These are phyloP conservation scores for Solanum hybrid DNA, from an alignment of 305 asterid genomes.

Conservation along the genomic window DNA sequence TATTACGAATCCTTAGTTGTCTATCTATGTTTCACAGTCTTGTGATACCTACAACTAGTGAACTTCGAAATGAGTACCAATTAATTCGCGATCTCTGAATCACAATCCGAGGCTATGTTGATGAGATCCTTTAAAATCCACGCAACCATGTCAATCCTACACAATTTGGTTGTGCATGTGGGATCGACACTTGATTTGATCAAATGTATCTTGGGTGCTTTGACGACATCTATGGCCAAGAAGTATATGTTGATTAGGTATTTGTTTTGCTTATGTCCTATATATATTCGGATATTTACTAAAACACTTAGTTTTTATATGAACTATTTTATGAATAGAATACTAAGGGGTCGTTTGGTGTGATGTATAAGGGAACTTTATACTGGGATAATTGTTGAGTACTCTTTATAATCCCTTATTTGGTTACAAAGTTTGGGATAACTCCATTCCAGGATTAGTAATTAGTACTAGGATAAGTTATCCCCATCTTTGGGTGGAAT, in stretches of 20 bases:
- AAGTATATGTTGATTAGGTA: neutral
- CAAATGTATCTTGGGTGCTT: neutral
- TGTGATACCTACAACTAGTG: neutral
- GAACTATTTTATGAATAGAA: neutral
- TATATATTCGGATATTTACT: neutral
- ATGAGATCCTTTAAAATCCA: neutral
- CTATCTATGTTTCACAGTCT: neutral
- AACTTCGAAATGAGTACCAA: neutral
- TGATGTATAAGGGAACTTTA: neutral
- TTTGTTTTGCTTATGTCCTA: neutral
- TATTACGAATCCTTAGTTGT: neutral
- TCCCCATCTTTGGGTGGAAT: neutral
- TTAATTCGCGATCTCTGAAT: neutral
- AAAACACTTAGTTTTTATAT: neutral
- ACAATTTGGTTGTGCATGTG: neutral
- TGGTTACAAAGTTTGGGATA: neutral
- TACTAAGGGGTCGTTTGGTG: neutral
- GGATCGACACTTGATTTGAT: neutral
- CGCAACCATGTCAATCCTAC: neutral
- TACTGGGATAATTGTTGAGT: neutral
- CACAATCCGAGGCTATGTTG: neutral
- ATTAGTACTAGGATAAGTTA: neutral
- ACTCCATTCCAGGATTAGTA: neutral
- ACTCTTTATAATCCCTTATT: neutral
- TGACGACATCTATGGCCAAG: neutral